A percentile compares a stretch with the other conserved stretches of the same genome.
phyloP scores from a whole-genome alignment of 1,284 basidiomycete species.

The Pseudozyma tsukubaensis region DNA sequence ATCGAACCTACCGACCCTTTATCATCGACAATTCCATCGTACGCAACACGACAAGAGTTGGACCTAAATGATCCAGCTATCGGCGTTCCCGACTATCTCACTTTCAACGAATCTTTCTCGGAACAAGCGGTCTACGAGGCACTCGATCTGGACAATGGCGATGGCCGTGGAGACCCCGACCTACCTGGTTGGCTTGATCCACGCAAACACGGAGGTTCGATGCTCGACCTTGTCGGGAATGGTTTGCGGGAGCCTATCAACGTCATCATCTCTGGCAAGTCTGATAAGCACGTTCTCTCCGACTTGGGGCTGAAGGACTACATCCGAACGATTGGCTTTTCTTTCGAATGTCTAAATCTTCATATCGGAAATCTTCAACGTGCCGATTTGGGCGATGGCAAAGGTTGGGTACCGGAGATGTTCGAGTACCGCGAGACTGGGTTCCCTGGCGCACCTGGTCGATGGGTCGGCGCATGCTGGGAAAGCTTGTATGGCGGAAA shows the following conservation, averaged over 20 bases:
- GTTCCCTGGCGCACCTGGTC: slow-evolving; percentile 63
- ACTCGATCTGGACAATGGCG: slow-evolving; percentile 44
- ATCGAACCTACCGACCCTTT: slow-evolving; percentile 23
- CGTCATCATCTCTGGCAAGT: slow-evolving; percentile 83
- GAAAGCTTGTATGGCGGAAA: slow-evolving; percentile 66
- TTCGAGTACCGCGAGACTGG: slow-evolving; percentile 67
- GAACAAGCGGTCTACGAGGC: slow-evolving; percentile 42
- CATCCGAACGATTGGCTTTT: slow-evolving; percentile 76
- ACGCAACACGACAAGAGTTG: slow-evolving; percentile 27
- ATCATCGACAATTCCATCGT: slow-evolving; percentile 6
- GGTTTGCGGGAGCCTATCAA: slow-evolving; percentile 91
- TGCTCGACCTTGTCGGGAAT: slow-evolving; percentile 73
- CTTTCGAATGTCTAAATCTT: slow-evolving; percentile 85
- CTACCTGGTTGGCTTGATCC: slow-evolving; percentile 57
- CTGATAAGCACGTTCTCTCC: slow-evolving; percentile 79
- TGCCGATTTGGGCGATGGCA: slow-evolving; percentile 86
- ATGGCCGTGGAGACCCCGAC: slow-evolving; percentile 40
- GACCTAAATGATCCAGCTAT: slow-evolving; percentile 35
- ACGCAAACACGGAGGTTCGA: slow-evolving; percentile 49
- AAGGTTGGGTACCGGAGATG: slow-evolving; percentile 71
- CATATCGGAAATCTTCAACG: slow-evolving; percentile 78
- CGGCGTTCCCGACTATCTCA: slow-evolving; percentile 19
- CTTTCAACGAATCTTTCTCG: slow-evolving; percentile 39
- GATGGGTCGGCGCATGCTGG: slow-evolving; percentile 68
- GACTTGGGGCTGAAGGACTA: slow-evolving; percentile 83